Base-by-base conservation (phyloP, 1,284 basidiomycete species). In the Marasmius tenuissimus region DNA sequence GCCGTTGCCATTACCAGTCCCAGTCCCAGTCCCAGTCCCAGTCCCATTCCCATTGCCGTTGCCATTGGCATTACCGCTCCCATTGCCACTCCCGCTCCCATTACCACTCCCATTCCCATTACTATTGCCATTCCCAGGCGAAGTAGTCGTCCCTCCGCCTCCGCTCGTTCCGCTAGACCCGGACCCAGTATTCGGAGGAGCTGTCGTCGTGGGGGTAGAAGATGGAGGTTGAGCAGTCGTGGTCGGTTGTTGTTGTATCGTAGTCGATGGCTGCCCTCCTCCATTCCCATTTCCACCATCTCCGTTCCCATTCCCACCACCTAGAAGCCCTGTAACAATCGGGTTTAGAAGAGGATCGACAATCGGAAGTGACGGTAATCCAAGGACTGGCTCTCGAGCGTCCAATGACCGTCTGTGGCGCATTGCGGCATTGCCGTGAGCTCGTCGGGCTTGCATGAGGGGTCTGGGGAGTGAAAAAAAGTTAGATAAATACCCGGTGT, bases 281-380 rank as follows among this genome's bases (percentile, higher is more conserved):
- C 6, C 40, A 49, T 57, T 40, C 9, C 52, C 38, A 45, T n/a
- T 27, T 14, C 20, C 34, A 37, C 64, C 57, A 40, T 48, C 27
- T 16, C 47, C 48, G n/a, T 40, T 40, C 12, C 58, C 58, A 35
- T 45, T 39, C n/a, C 45, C 6, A 0, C 63, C 57, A 10, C 57
- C 49, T 20, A 71, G 69, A 40, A 64, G 67, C 16, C 72, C 72
- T 35, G 69, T 73, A 59, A 83, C 59, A 14, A 84, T 18, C 34
- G 77, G 68, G 8, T 67, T 71, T 20, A 78, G 54, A 3, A 84
- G 12, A 3, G 77, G 75, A 35, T 69, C 70, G 39, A 83, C 66
- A 20, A 85, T 57, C 1, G 83, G 80, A 38, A 82, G 71, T 10
- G 77, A 75, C 16, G 80, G 79, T 38, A 81, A 54, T 12, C 76